phyloP scores from a whole-genome alignment of 2,329 filamentous ascomycete species.

The Lizonia empirigonia region DNA sequence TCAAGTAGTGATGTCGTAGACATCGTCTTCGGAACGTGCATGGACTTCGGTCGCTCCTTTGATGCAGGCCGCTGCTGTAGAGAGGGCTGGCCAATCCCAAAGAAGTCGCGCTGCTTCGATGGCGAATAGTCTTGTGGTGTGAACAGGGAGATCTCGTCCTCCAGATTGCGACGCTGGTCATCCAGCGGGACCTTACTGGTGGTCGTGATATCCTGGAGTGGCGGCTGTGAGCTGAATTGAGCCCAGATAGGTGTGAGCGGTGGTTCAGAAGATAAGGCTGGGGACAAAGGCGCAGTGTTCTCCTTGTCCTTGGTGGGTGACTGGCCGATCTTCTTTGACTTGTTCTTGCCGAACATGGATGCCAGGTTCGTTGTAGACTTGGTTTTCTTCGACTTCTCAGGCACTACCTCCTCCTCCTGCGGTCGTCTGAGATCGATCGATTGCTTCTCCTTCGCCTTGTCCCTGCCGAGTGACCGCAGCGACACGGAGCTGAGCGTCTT shows the following conservation, averaged over 20 bases:
- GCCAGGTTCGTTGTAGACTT: constrained; percentile 86
- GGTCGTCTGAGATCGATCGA: constrained; percentile 37
- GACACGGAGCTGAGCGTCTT: constrained; percentile 62
- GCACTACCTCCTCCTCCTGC: constrained; percentile 35
- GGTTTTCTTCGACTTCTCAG: constrained; percentile 66
- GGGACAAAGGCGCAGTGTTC: constrained; percentile 69
- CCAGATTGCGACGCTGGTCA: constrained; percentile 52
- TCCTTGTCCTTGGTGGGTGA: constrained; percentile 69
- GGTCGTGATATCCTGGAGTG: constrained; percentile 36
- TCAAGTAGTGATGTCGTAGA: constrained; percentile 51
- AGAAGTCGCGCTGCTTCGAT: constrained; percentile 67
- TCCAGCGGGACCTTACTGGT: constrained; percentile 54
- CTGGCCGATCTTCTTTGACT: constrained; percentile 65
- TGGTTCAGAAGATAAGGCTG: constrained; percentile 42
- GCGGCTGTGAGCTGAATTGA: constrained; percentile 64
- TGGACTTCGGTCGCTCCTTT: constrained; percentile 59
- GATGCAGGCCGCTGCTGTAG: constrained; percentile 38
- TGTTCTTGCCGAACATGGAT: constrained; percentile 74
- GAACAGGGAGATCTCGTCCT: constrained; percentile 64
- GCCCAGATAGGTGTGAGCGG: constrained; percentile 76
- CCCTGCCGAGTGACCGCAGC: constrained; percentile 57
- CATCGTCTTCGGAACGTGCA: constrained; percentile 51
- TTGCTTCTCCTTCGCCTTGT: constrained; percentile 41
- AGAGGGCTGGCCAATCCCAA: constrained; percentile 56
- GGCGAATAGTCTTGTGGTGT: constrained; percentile 65